These are phyloP conservation scores for Rhododendron ferrugineum DNA, from an alignment of 148 eudicot genomes.

Conservation along the genomic window DNA sequence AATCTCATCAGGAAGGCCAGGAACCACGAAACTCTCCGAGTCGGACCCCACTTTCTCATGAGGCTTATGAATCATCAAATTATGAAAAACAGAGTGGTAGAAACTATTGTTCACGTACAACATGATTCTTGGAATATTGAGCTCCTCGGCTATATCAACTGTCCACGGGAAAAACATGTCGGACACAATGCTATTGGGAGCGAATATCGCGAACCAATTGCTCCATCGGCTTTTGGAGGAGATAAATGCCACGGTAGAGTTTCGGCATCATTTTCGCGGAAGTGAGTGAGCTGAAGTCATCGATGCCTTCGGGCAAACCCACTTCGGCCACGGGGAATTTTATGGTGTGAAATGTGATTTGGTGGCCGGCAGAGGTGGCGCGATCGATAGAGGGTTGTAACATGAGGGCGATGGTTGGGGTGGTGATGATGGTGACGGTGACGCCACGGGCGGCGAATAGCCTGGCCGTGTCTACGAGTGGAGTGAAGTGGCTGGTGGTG, in stretches of 20 bases:
- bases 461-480: slow-evolving; percentile 31
- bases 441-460: slow-evolving; percentile 28
- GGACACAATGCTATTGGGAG: slow-evolving; percentile 36
- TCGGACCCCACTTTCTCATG: slow-evolving; percentile 12
- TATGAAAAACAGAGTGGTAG: slow-evolving; percentile 6
- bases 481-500: slow-evolving; percentile 47
- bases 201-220: slow-evolving; percentile 11
- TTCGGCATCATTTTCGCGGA: not conserved
- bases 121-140: slow-evolving; percentile 28
- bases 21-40: slow-evolving; percentile 26
- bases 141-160: slow-evolving; percentile 24
- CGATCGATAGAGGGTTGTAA: slow-evolving; percentile 15
- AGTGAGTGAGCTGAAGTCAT: slow-evolving; percentile 17
- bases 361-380: not conserved
- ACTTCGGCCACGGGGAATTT: slow-evolving; percentile 28
- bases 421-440: slow-evolving; percentile 34
- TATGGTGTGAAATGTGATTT: slow-evolving; percentile 15
- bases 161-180: slow-evolving; percentile 29
- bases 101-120: slow-evolving; percentile 26
- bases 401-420: slow-evolving; percentile 29
- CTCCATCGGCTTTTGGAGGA: slow-evolving; percentile 24
- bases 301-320: slow-evolving; percentile 25
- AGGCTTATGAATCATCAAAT: slow-evolving; percentile 16
- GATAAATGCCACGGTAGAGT: slow-evolving; percentile 4
- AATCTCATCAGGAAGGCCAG: slow-evolving; percentile 29